These are phyloP conservation scores for Hemileccinum rubropunctum DNA, from an alignment of 768 basidiomycete genomes.

Conservation along the genomic window DNA sequence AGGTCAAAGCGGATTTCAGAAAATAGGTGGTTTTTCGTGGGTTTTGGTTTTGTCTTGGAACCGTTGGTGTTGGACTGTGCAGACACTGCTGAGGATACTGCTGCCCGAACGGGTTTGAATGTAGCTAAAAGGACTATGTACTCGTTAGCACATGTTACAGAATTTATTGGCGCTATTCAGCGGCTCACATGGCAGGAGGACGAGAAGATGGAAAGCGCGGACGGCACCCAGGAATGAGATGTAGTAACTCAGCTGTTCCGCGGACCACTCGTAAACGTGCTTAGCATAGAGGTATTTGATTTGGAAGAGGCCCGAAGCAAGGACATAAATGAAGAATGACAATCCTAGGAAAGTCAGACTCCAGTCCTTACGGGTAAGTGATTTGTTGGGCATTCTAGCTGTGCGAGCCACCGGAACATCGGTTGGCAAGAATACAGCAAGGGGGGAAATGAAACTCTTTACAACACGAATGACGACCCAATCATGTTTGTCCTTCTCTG, in stretches of 20 bases:
- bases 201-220: constrained; percentile 62
- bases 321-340: constrained; percentile 59
- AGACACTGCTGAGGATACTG: constrained; percentile 5
- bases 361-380: constrained; percentile 59
- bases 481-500: constrained; percentile 1
- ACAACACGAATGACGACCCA: constrained; percentile 28
- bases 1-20: constrained; percentile 70
- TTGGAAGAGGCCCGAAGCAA: constrained; percentile 70
- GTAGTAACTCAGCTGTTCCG: constrained; percentile 70
- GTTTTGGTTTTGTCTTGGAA: constrained; percentile 38
- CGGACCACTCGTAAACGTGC: constrained; percentile 67
- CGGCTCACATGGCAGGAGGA: constrained; percentile 65
- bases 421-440: constrained; percentile 67
- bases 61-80: constrained; percentile 4
- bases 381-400: constrained; percentile 61
- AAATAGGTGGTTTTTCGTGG: constrained; percentile 49
- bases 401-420: constrained; percentile 39
- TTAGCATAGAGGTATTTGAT: constrained; percentile 78
- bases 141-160: constrained; percentile 32
- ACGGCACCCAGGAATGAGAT: constrained; percentile 66
- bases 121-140: constrained; percentile 54
- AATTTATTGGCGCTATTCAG: constrained; percentile 14
- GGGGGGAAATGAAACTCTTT: constrained; percentile 55
- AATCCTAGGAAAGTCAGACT: constrained; percentile 68
- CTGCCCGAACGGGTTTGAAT: constrained; percentile 48